These are phyloP conservation scores for Suhomyces kilbournensis DNA, from an alignment of 805 yeast genomes.

Conservation along the genomic window DNA sequence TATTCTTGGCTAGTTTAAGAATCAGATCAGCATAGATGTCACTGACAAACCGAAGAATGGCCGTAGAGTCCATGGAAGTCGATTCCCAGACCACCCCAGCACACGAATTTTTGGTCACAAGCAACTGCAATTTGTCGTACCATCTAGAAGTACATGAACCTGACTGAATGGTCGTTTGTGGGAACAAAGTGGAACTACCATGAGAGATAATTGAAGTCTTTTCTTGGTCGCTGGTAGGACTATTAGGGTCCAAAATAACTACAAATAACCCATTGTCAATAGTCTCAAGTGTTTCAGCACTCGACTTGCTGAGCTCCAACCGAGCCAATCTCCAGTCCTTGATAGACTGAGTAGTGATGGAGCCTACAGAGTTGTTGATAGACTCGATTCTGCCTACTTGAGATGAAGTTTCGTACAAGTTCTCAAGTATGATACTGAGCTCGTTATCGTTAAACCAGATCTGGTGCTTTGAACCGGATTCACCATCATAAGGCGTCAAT, in stretches of 20 bases:
- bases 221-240: slow-evolving; percentile 47
- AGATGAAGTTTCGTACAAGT: slow-evolving; percentile 39
- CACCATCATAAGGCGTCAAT: slow-evolving; percentile 27
- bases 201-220: slow-evolving; percentile 50
- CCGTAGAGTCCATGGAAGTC: slow-evolving; percentile 56
- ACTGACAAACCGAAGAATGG: slow-evolving; percentile 53
- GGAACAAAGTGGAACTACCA: slow-evolving; percentile 46
- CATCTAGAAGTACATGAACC: slow-evolving; percentile 60
- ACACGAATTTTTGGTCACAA: slow-evolving; percentile 53
- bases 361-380: slow-evolving; percentile 48
- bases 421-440: slow-evolving; percentile 41
- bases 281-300: slow-evolving; percentile 29
- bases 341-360: slow-evolving; percentile 53
- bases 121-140: slow-evolving; percentile 56
- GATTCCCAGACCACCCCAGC: slow-evolving; percentile 62
- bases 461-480: slow-evolving; percentile 23
- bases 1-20: slow-evolving; percentile 53
- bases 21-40: slow-evolving; percentile 59
- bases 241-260: slow-evolving; percentile 46
- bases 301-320: slow-evolving; percentile 37
- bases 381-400: slow-evolving; percentile 34
- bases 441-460: slow-evolving; percentile 57
- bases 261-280: slow-evolving; percentile 54
- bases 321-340: slow-evolving; percentile 49
- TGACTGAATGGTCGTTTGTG: slow-evolving; percentile 45